Evolutionary conservation across 768 basidiomycete genomes (phyloP), one percentile per base, ranked within the genome.

Genomic region (Mycena indigotica): DNA sequence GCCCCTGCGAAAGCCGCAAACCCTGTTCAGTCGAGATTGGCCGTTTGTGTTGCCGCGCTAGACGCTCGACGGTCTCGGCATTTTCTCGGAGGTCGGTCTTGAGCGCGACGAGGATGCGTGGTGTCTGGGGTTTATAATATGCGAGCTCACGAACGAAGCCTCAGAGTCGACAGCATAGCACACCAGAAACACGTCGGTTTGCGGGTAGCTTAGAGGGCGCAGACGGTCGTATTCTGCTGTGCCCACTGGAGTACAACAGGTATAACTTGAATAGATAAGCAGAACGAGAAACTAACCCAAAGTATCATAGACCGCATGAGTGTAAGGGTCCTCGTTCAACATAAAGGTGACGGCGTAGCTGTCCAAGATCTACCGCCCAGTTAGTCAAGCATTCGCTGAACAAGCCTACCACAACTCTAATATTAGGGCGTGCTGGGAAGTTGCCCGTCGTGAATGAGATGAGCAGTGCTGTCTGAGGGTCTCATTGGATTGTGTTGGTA

Each of bases 191-290:
- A 91, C 89, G 69, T 91, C 89, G 57, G 89, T 91, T 74, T 91
- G 89, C 30, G 89, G 89, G 79, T 91, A 91, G 65, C 88, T 90
- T 72, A 91, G 75, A 65, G 89, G 89, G 58, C 89, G 84, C 58
- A 91, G 84, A 64, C 90, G 84, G 70, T 91, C 89, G 73, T 91
- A 91, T 77, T 91, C 90, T 76, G 91, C 89, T 75, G 91, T 89
- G 65, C 87, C 86, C 86, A 70, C 50, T 19, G 44, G 52, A n/a
- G 23, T n/a, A n/a, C n/a, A n/a, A n/a, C n/a, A n/a, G n/a, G n/a
- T n/a, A n/a, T n/a, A 45, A 17, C 17, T 35, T 35, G 10, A 35
- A 35, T 35, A 17, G 32, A 17, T 8, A 35, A 17, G 32, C 32
- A 17, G 32, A 35, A 35, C 8, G 32, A 17, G 32, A 35, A 17